Evolutionary conservation across 805 yeast genomes (phyloP).

Genomic region (Candida pseudoglaebosa): DNA sequence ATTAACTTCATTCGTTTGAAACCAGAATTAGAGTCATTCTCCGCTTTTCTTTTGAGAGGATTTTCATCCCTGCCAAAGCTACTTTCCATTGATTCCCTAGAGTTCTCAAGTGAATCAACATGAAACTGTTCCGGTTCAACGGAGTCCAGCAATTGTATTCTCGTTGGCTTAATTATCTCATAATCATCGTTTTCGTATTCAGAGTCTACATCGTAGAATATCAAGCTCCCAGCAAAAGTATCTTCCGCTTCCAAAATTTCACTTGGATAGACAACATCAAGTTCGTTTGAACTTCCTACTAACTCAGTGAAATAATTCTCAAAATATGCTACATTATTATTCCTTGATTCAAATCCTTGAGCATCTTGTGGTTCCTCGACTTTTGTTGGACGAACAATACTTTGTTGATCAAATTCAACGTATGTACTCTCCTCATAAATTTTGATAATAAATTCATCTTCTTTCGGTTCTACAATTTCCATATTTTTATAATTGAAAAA

Average conservation of each 20-base stretch:
- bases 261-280: constrained; percentile 1
- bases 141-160: neutral
- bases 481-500: neutral
- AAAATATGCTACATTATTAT: neutral
- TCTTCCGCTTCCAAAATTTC: constrained; percentile 2
- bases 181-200: neutral
- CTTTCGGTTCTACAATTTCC: constrained; percentile 1
- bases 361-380: constrained; percentile 3
- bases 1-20: neutral
- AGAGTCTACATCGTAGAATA: neutral
- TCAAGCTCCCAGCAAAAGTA: neutral
- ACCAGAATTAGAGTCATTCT: neutral
- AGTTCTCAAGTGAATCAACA: constrained; percentile 4
- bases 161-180: constrained; percentile 1
- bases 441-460: neutral
- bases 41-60: neutral
- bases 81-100: neutral
- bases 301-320: neutral
- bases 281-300: constrained; percentile 1
- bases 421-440: constrained; percentile 1
- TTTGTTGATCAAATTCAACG: neutral
- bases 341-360: too few relatives aligned
- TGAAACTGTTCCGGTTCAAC: neutral
- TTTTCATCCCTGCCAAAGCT: neutral
- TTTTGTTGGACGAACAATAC: neutral